Conservation (phyloP, 2,329 filamentous ascomycete species). For the Pseudogymnoascus sp. region DNA sequence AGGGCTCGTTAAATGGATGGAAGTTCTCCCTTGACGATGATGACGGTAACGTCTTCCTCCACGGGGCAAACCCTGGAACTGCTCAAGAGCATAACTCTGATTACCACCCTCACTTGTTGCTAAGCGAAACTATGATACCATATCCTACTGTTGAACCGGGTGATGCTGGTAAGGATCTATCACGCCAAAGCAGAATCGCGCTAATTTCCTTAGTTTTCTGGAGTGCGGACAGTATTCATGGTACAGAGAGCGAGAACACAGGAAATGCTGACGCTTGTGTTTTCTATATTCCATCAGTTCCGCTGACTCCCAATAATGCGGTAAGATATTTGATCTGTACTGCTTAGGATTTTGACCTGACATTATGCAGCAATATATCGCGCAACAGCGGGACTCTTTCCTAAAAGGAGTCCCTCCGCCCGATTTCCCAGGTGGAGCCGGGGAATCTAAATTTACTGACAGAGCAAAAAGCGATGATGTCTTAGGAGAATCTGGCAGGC, state of each 20-base stretch:
- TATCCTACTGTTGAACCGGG: too few relatives aligned
- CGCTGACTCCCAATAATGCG: slow-evolving; percentile 68
- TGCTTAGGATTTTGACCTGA: slow-evolving; percentile 79
- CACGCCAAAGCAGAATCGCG: slow-evolving; percentile 44
- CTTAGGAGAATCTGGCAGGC: not conserved
- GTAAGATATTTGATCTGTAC: slow-evolving; percentile 44
- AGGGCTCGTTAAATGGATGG: slow-evolving; percentile 41
- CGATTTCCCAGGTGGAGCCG: slow-evolving; percentile 63
- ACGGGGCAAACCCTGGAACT: slow-evolving; percentile 57
- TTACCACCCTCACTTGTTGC: slow-evolving; percentile 39
- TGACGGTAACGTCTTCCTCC: too few relatives aligned
- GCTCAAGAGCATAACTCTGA: slow-evolving; percentile 52
- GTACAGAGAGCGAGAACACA: slow-evolving; percentile 68
- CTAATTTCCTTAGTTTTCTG: slow-evolving; percentile 58
- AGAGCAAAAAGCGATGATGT: slow-evolving; percentile 27
- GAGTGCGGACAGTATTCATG: slow-evolving; percentile 49
- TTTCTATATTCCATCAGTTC: slow-evolving; percentile 82
- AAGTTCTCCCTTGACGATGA: slow-evolving; percentile 40
- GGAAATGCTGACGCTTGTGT: slow-evolving; percentile 70
- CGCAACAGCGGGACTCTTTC: slow-evolving; percentile 63
- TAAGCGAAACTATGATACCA: too few relatives aligned
- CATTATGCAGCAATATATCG: slow-evolving; percentile 56
- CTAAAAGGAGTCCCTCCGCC: slow-evolving; percentile 57
- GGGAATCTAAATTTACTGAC: slow-evolving; percentile 50
- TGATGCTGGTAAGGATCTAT: too few relatives aligned